Evolutionary conservation across 129 eudicot species (phyloP).

Genomic region (Kitagawia praeruptora): DNA sequence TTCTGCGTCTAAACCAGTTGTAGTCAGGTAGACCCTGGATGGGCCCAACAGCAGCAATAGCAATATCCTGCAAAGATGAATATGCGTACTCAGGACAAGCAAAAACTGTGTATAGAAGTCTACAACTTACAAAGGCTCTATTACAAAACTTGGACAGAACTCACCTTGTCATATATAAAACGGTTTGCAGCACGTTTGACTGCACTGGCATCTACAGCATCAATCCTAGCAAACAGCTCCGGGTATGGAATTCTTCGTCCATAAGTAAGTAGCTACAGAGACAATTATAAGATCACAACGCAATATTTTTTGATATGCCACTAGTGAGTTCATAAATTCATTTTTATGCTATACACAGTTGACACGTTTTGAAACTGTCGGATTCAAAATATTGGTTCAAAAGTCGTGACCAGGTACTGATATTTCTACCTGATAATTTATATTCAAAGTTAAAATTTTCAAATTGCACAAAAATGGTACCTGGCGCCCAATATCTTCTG

Average conservation of each 20-base stretch:
- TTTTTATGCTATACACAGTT: neutral
- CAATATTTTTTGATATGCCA: neutral
- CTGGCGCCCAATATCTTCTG: conserved; percentile 72
- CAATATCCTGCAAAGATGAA: conserved; percentile 54
- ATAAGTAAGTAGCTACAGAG: conserved; percentile 69
- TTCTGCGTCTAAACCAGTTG: conserved; percentile 98
- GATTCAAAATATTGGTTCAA: neutral
- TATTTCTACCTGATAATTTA: neutral
- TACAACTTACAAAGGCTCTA: neutral
- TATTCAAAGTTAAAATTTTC: neutral
- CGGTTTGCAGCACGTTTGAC: conserved; percentile 81
- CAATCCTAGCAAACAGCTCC: conserved; percentile 86
- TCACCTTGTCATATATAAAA: conserved; percentile 63
- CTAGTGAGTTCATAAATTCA: neutral
- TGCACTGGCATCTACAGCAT: conserved; percentile 71
- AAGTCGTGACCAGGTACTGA: neutral
- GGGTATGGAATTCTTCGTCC: conserved; percentile 86
- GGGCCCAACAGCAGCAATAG: conserved; percentile 78
- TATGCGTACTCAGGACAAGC: neutral
- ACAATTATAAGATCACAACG: conserved; percentile 3
- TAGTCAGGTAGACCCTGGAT: conserved; percentile 83
- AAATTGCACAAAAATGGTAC: conserved; percentile 15
- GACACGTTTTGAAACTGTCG: neutral
- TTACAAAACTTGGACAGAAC: neutral
- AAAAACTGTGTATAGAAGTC: neutral